Percentiles rank a stretch among this genome's conserved stretches.
phyloP scores from a whole-genome alignment of 805 yeast species.

The Kregervanrija pseudodelftensis region DNA sequence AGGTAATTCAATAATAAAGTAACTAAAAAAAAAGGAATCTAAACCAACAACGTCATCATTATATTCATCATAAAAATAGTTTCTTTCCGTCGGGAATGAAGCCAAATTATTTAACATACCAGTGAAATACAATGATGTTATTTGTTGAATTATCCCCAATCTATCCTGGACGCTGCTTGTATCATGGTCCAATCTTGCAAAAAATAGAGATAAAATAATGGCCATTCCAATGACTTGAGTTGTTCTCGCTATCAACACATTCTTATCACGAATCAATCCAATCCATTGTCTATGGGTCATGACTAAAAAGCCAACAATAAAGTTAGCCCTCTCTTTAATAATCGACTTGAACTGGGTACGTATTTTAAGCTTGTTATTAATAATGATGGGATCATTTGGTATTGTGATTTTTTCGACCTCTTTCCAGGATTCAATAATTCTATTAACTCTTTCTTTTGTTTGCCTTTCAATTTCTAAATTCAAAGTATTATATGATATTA shows the following conservation, averaged over 20 bases:
- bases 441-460: conserved; percentile 34
- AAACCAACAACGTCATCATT: conserved; percentile 66
- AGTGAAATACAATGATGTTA: conserved; percentile 62
- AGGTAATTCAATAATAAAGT: conserved; percentile 59
- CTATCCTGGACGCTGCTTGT: conserved; percentile 54
- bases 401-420: not conserved
- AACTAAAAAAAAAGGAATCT: conserved; percentile 53
- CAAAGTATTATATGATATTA: conserved; percentile 52
- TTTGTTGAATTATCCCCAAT: conserved; percentile 70
- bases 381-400: not conserved
- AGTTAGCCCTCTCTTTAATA: conserved; percentile 25
- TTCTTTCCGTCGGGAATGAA: conserved; percentile 65
- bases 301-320: conserved; percentile 29
- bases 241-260: conserved; percentile 56
- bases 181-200: conserved; percentile 47
- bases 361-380: conserved; percentile 13
- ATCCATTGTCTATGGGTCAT: conserved; percentile 31
- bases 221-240: conserved; percentile 61
- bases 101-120: conserved; percentile 78
- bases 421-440: conserved; percentile 34
- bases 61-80: conserved; percentile 72
- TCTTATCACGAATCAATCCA: conserved; percentile 44
- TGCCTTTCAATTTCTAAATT: conserved; percentile 32
- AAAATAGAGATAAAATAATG: conserved; percentile 58
- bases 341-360: conserved; percentile 21